Conservation (phyloP, 1,284 basidiomycete species). For the Ceratobasidium sp. region DNA sequence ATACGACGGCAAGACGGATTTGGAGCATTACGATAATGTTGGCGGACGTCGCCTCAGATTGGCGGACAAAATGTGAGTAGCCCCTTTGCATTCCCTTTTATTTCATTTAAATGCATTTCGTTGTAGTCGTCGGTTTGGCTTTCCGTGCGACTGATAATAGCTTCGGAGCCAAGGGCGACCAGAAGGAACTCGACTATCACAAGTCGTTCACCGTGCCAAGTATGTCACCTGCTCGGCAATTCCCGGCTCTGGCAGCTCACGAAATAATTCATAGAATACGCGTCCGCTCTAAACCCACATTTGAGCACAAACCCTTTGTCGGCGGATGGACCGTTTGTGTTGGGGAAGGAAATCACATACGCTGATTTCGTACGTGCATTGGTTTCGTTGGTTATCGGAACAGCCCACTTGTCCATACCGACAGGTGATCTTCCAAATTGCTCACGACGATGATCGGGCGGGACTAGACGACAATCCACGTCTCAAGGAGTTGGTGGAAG, state of each 20-base stretch:
- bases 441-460: conserved; percentile 34
- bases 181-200: conserved; percentile 30
- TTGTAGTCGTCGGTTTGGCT: conserved; percentile 18
- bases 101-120: neutral
- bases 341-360: conserved; percentile 41
- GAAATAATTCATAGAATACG: conserved; percentile 3
- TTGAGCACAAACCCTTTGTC: conserved; percentile 39
- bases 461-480: conserved; percentile 38
- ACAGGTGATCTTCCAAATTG: conserved; percentile 41
- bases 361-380: conserved; percentile 39
- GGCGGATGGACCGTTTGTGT: conserved; percentile 24
- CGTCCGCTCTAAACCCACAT: conserved; percentile 38
- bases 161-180: conserved; percentile 8
- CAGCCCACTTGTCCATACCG: neutral
- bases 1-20: conserved; percentile 35
- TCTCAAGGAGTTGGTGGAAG: conserved; percentile 38
- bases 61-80: conserved; percentile 29
- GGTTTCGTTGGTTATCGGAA: too few species aligned
- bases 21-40: conserved; percentile 36
- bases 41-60: conserved; percentile 38
- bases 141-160: conserved; percentile 11
- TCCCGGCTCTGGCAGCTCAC: too few species aligned
- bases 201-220: conserved; percentile 33
- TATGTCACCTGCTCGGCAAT: neutral
- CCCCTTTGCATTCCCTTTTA: neutral